Evolutionary conservation across 140 eudicot genomes (phyloP), one percentile per base, ranked within the genome.

Genomic region (Senecio squalidus): DNA sequence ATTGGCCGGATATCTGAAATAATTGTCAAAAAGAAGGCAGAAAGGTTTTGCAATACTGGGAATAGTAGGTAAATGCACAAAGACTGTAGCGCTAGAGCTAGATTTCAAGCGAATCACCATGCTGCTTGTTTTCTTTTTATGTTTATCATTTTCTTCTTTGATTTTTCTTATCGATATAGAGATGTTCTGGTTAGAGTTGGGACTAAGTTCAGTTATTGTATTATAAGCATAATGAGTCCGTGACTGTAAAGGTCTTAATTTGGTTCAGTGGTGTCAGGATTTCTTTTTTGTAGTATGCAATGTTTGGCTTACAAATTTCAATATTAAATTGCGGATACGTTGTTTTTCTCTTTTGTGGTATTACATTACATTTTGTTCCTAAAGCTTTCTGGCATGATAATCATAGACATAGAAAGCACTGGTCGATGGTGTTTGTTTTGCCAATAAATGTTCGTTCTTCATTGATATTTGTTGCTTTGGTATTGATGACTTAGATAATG

Each of bases 1-100:
- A 57, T 72, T 64, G 49, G 76, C 6, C 39, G 0, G 67, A 59
- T 56, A 11, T 34, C 21, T 52, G 57, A 34, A 62, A 54, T 63
- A 71, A 54, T 62, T 29, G 76, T 29, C 41, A 13, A 62, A 71
- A 70, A 22, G 59, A 61, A 44, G 66, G 66, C 34, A 25, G 15
- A 52, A 51, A 70, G 51, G 69, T 60, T 47, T 64, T 34, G 72
- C 46, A 29, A 18, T 45, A 36, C 24, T 44, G 70, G 58, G 58
- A 39, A 60, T 23, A 55, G 39, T 72, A 55, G 72, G 55, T 57
- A 57, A 56, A 57, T 72, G 68, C 78, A 72, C 78, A 58, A 57
- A 72, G 72, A 48, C 33, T 28, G 77, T 72, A 57, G 78, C 31
- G 43, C 41, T 64, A 71, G 71, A 55, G 60, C 62, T 72, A 57